Conservation (phyloP, 345 rosid genomes). For the Populus ilicifolia region DNA sequence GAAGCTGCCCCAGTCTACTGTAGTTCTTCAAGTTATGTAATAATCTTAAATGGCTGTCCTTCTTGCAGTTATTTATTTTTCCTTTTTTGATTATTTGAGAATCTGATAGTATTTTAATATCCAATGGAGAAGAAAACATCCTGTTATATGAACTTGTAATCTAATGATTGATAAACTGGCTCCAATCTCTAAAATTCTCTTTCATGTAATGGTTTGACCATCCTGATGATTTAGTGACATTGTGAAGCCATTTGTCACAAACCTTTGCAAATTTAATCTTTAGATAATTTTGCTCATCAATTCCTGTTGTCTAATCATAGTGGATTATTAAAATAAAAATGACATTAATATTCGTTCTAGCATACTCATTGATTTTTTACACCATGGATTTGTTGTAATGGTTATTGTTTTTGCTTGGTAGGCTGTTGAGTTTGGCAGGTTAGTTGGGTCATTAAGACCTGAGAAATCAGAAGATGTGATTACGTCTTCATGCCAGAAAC, state of each 20-base stretch:
- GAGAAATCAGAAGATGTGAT: constrained; percentile 91
- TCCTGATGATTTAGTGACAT: neutral
- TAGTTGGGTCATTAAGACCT: constrained; percentile 72
- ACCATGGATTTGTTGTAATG: constrained; percentile 11
- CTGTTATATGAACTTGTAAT: neutral
- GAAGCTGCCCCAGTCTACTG: neutral
- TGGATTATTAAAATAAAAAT: neutral
- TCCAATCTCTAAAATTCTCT: neutral
- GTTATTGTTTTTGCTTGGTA: constrained; percentile 31
- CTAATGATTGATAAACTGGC: neutral
- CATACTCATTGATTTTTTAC: neutral
- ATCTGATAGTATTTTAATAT: neutral
- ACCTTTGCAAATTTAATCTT: neutral
- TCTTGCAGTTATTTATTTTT: neutral
- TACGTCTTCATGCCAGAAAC: constrained; percentile 78
- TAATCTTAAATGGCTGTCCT: neutral
- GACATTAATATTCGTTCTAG: neutral
- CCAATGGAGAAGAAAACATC: neutral
- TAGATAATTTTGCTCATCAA: neutral
- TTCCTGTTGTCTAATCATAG: neutral
- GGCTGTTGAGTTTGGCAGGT: constrained; percentile 93
- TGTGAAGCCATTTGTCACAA: neutral
- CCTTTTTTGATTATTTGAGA: neutral
- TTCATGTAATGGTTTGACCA: neutral
- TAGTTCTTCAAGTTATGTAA: neutral